Evolutionary conservation across 805 yeast genomes (phyloP), one percentile per base, ranked within the genome.

Genomic region (Sugiyamaella floridensis): DNA sequence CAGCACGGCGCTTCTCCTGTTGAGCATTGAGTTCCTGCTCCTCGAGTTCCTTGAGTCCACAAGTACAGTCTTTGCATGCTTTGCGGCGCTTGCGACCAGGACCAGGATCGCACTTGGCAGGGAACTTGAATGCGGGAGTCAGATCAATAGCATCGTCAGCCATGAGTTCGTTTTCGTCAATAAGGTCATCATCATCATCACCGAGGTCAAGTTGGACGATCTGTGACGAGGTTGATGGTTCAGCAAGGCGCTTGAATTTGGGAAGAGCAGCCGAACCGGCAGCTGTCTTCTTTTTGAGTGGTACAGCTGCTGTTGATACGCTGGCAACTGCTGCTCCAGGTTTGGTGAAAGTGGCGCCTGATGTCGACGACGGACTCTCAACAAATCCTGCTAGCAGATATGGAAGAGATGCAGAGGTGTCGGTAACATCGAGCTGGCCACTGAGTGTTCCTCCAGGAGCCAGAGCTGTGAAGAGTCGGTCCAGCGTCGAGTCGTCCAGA

Each of bases 61-160:
- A 93, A 0, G 97, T 85, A 70, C 99, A 93, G 70, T 93, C 97
- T 71, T 90, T 93, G 74, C 99, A 93, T 0, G 99, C 99, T 71
- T 83, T 89, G 73, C 92, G 81, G 67, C 96, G 78, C 70, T 77
- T 79, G 60, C 72, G 71, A 19, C 74, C 73, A 1, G 71, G 69
- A 2, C 67, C 68, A 2, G 72, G 73, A 26, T 77, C 79, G 64
- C 88, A 82, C 59, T 77, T 75, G 47, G 77, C 74, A 14, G 93
- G 92, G 29, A 78, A 74, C 22, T 79, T 73, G 47, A 81, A 70
- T 55, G 75, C 71, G 47, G 57, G 64, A 2, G 57, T 47, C 26
- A 54, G 52, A 41, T 47, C 47, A 45, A 56, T 54, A 32, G 58
- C 70, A 16, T 66, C 71, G 49, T 75, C 80, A 14, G 61, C 67